phyloP scores from a whole-genome alignment of 495 filamentous ascomycete species.

The Trichoderma orchidacearum region DNA sequence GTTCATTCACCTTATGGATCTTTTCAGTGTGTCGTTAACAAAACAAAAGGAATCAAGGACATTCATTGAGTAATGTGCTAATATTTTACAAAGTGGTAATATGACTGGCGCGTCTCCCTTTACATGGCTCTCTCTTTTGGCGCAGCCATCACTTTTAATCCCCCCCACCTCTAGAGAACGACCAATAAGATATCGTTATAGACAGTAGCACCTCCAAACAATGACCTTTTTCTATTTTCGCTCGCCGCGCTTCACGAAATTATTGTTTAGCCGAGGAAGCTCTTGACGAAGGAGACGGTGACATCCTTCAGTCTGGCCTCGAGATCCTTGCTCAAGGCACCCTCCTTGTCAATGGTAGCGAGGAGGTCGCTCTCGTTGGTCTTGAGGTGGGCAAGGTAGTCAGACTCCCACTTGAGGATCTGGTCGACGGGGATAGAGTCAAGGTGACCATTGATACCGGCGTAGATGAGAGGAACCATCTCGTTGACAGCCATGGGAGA shows the following conservation, averaged over 20 bases:
- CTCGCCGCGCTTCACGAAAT: slow-evolving; percentile 6
- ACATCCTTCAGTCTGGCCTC: slow-evolving; percentile 78
- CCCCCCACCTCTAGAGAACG: slow-evolving; percentile 25
- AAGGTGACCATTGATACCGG: slow-evolving; percentile 94
- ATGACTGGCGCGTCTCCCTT: slow-evolving; percentile 11
- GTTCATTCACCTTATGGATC: background rate
- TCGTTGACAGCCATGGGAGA: slow-evolving; percentile 96
- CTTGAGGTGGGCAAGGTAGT: slow-evolving; percentile 85
- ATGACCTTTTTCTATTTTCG: slow-evolving; percentile 10
- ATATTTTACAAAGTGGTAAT: slow-evolving; percentile 11
- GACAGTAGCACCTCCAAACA: slow-evolving; percentile 23
- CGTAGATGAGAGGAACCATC: slow-evolving; percentile 99
- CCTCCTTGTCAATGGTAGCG: slow-evolving; percentile 87
- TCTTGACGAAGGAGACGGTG: slow-evolving; percentile 78
- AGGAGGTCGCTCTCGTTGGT: slow-evolving; percentile 76
- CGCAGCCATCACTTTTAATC: slow-evolving; percentile 20
- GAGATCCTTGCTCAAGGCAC: slow-evolving; percentile 86
- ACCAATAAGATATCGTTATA: slow-evolving; percentile 27
- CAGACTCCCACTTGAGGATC: slow-evolving; percentile 82
- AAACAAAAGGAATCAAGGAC: slow-evolving; percentile 38
- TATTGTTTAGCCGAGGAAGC: slow-evolving; percentile 47
- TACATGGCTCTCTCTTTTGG: slow-evolving; percentile 18
- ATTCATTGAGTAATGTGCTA: slow-evolving; percentile 26
- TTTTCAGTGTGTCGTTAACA: background rate
- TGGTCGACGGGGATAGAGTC: slow-evolving; percentile 75